Conservation (phyloP, 805 yeast genomes). For the Komagataella mondaviorum region DNA sequence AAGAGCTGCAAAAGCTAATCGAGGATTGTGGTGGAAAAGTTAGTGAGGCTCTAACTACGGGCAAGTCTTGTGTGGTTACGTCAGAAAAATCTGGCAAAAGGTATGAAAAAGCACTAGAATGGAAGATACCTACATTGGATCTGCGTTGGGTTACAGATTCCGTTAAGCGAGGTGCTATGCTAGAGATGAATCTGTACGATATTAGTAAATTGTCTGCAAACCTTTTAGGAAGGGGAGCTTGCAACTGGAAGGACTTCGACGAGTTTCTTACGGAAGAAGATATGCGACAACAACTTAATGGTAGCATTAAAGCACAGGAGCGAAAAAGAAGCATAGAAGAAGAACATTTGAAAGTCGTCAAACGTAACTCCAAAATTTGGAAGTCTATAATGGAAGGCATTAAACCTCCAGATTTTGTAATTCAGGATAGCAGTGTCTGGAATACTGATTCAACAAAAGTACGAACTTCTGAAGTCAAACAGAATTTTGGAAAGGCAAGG, state of each 20-base stretch:
- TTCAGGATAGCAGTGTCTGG: not conserved
- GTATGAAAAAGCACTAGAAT: slow-evolving; percentile 35
- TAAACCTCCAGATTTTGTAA: not conserved
- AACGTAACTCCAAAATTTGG: slow-evolving; percentile 4
- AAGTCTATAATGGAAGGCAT: slow-evolving; percentile 4
- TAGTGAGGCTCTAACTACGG: slow-evolving; percentile 33
- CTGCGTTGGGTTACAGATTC: slow-evolving; percentile 38
- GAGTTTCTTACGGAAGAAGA: not conserved
- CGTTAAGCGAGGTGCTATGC: slow-evolving; percentile 26
- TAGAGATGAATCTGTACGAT: slow-evolving; percentile 26
- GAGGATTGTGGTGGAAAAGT: slow-evolving; percentile 34
- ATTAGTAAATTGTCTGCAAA: slow-evolving; percentile 6
- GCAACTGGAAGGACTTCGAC: not conserved
- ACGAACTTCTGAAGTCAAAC: not conserved
- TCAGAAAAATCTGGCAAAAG: slow-evolving; percentile 37
- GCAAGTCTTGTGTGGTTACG: slow-evolving; percentile 32
- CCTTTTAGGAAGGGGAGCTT: slow-evolving; percentile 1
- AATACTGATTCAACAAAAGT: not conserved
- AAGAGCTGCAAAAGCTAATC: slow-evolving; percentile 21
- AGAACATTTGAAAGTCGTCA: slow-evolving; percentile 2
- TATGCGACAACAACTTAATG: not conserved
- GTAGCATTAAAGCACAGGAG: not conserved
- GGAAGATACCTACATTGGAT: slow-evolving; percentile 38
- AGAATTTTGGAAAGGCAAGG: not conserved
- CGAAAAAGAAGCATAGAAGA: not conserved